Conservation (phyloP, 306 rosid genomes). For the Medicago truncatula region MtrunA17r5.0-ANR NC_053046.1:34306501-34307000, state of each 20-base stretch:
- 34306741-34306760: neutral
- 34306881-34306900: neutral
- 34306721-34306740: neutral
- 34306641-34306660: neutral
- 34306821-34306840: neutral
- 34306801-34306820: neutral
- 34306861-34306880: neutral
- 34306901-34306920: neutral
- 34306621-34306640: neutral
- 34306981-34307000: neutral
- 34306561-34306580: neutral
- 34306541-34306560: neutral
- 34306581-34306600: no score
- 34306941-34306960: neutral
- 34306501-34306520: neutral
- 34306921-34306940: neutral
- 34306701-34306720: neutral
- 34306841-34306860: neutral
- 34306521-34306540: neutral
- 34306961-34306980: no score
- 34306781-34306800: slow-evolving; percentile 2
- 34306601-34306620: no score
- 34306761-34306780: neutral
- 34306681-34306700: neutral
- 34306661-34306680: neutral